Evolutionary conservation across 345 rosid genomes (phyloP).

Genomic region (Dimocarpus longan): DNA sequence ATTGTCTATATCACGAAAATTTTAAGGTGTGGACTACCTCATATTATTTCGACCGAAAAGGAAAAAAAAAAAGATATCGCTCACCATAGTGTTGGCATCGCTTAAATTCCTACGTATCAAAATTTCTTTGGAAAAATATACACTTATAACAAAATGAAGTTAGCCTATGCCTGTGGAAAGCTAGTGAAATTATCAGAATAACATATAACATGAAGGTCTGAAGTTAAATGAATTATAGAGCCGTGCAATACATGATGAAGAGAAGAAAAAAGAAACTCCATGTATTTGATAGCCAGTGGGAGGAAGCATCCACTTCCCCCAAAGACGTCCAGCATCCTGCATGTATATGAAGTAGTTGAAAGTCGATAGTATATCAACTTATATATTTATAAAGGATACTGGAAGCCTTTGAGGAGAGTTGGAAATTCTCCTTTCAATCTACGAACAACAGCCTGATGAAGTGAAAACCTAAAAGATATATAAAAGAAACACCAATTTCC

Average conservation of each 20-base stretch:
- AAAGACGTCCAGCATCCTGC: constrained; percentile 16
- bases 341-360: too few species aligned
- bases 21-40: too few species aligned
- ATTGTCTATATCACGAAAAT: too few species aligned
- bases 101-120: too few species aligned
- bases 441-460: background rate
- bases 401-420: background rate
- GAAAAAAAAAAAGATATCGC: too few species aligned
- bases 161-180: too few species aligned
- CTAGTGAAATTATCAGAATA: too few species aligned
- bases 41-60: too few species aligned
- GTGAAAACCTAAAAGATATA: background rate
- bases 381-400: background rate
- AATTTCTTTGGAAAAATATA: too few species aligned
- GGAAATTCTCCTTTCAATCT: background rate
- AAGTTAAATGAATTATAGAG: background rate
- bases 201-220: background rate
- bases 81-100: too few species aligned
- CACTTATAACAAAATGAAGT: too few species aligned
- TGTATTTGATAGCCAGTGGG: background rate
- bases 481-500: background rate
- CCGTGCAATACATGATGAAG: background rate
- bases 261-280: background rate
- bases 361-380: too few species aligned
- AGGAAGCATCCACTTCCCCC: constrained; percentile 16